A percentile compares a stretch with the other conserved stretches of the same genome.
Conservation (phyloP, 352 stramenopile species). For the Pythium brachiatum region DNA sequence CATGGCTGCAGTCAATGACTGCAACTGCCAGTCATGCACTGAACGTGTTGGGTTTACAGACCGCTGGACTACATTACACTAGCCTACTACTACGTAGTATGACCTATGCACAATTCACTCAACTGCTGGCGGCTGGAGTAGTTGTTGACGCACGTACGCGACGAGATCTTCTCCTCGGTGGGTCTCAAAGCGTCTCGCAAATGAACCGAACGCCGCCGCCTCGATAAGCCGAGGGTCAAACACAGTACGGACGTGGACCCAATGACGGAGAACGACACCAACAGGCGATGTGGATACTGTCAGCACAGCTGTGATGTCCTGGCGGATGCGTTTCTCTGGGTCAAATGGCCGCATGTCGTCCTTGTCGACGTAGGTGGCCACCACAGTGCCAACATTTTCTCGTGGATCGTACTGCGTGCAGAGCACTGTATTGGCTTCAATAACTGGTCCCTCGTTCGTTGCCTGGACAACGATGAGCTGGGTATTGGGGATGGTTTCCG, state of each 20-base stretch:
- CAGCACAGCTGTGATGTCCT: constrained; percentile 10
- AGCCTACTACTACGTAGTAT: too few relatives aligned
- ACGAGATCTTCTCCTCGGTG: constrained; percentile 8
- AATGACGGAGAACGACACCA: constrained; percentile 16
- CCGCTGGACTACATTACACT: too few relatives aligned
- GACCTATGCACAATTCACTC: too few relatives aligned
- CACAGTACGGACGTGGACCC: constrained; percentile 4
- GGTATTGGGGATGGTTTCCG: constrained; percentile 25
- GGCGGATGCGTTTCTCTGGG: constrained; percentile 23
- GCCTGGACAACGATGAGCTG: constrained; percentile 46
- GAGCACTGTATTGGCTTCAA: constrained; percentile 20
- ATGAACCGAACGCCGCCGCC: constrained; percentile 18
- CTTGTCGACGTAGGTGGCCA: constrained; percentile 31
- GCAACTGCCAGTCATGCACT: too few relatives aligned
- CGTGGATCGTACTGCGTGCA: constrained; percentile 14
- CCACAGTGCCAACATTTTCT: constrained; percentile 7
- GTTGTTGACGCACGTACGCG: constrained; percentile 32
- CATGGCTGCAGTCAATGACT: too few relatives aligned
- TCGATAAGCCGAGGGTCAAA: constrained; percentile 6
- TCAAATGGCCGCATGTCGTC: constrained; percentile 42
- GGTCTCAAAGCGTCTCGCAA: constrained; percentile 15
- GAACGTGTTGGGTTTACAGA: too few relatives aligned
- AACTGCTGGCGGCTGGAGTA: neutral
- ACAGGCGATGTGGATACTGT: constrained; percentile 1
- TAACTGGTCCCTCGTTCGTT: constrained; percentile 11